A percentile compares a stretch with the other conserved stretches of the same genome.
phyloP scores from a whole-genome alignment of 1,284 basidiomycete genomes.

The Sphaerobolus stellatus region DNA sequence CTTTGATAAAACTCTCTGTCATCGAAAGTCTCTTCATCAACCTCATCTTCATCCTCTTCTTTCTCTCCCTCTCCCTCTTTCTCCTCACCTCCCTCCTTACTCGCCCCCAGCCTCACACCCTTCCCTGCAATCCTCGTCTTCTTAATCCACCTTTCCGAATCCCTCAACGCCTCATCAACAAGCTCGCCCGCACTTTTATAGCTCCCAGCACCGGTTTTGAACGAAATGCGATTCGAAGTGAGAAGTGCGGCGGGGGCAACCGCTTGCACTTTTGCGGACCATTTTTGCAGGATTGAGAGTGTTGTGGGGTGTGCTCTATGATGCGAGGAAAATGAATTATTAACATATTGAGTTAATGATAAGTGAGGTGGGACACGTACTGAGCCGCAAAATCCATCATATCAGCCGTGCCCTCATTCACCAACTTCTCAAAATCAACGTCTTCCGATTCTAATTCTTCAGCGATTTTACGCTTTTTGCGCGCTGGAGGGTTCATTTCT shows the following conservation, averaged over 20 bases:
- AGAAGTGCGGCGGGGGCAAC: slow-evolving; percentile 77
- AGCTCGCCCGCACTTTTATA: slow-evolving; percentile 62
- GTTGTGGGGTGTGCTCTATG: slow-evolving; percentile 37
- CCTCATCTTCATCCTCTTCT: slow-evolving; percentile 34
- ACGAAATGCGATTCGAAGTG: slow-evolving; percentile 65
- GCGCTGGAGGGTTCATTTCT: slow-evolving; percentile 52
- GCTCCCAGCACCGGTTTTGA: slow-evolving; percentile 43
- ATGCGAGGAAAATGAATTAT: slow-evolving; percentile 57
- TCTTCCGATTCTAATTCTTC: slow-evolving; percentile 24
- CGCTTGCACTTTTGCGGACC: slow-evolving; percentile 91
- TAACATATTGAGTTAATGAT: not conserved
- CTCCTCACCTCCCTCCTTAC: slow-evolving; percentile 44
- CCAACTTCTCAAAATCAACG: slow-evolving; percentile 38
- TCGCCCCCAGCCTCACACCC: no score
- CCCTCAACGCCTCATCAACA: slow-evolving; percentile 66
- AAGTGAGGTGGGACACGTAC: slow-evolving; percentile 40
- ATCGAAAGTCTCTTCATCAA: slow-evolving; percentile 67
- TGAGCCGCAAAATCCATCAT: slow-evolving; percentile 52
- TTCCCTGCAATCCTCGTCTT: slow-evolving; percentile 57
- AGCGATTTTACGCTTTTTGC: slow-evolving; percentile 56
- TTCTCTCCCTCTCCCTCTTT: slow-evolving; percentile 25
- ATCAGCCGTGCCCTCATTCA: slow-evolving; percentile 46
- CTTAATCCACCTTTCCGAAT: slow-evolving; percentile 54
- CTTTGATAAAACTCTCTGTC: slow-evolving; percentile 93
- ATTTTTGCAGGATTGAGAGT: slow-evolving; percentile 79